These are phyloP conservation scores for Bimuria novae-zelandiae DNA, from an alignment of 2,329 filamentous ascomycete species.

Conservation along the genomic window DNA sequence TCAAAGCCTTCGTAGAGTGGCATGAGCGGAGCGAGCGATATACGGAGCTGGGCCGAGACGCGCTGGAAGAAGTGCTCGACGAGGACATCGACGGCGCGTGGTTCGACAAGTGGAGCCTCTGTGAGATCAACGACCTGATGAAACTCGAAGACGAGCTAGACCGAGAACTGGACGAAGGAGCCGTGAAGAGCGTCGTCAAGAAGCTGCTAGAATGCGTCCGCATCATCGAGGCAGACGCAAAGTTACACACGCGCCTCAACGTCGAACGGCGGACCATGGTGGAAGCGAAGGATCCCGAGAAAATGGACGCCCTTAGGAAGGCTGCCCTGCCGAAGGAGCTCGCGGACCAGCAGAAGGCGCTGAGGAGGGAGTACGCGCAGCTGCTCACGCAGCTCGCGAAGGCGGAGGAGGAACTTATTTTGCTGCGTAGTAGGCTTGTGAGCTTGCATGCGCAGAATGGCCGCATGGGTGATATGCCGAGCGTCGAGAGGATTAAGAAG, in stretches of 20 bases:
- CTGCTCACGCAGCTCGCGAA: slow-evolving; percentile 77
- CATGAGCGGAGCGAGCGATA: slow-evolving; percentile 56
- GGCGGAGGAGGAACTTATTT: slow-evolving; percentile 76
- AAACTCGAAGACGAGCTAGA: slow-evolving; percentile 65
- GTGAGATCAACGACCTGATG: slow-evolving; percentile 73
- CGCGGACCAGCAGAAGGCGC: slow-evolving; percentile 78
- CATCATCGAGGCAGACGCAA: slow-evolving; percentile 70
- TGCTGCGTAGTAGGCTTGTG: slow-evolving; percentile 79
- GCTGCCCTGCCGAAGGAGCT: slow-evolving; percentile 85
- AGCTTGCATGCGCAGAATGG: slow-evolving; percentile 58
- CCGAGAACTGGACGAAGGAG: slow-evolving; percentile 67
- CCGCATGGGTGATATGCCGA: slow-evolving; percentile 62
- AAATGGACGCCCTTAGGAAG: slow-evolving; percentile 65
- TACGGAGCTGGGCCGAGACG: slow-evolving; percentile 63
- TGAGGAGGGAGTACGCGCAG: slow-evolving; percentile 74
- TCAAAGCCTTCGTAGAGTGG: slow-evolving; percentile 66
- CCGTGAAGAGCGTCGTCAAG: slow-evolving; percentile 68
- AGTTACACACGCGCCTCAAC: slow-evolving; percentile 71
- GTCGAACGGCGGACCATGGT: slow-evolving; percentile 79
- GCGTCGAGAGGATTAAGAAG: slow-evolving; percentile 86
- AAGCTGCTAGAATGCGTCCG: slow-evolving; percentile 72
- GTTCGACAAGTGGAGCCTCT: slow-evolving; percentile 74
- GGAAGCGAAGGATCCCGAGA: slow-evolving; percentile 69
- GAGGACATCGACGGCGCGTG: slow-evolving; percentile 41
- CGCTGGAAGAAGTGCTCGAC: slow-evolving; percentile 59